A percentile compares a stretch with the other conserved stretches of the same genome.
Conservation (phyloP, 768 basidiomycete species). For the Pulveroboletus ravenelii region DNA sequence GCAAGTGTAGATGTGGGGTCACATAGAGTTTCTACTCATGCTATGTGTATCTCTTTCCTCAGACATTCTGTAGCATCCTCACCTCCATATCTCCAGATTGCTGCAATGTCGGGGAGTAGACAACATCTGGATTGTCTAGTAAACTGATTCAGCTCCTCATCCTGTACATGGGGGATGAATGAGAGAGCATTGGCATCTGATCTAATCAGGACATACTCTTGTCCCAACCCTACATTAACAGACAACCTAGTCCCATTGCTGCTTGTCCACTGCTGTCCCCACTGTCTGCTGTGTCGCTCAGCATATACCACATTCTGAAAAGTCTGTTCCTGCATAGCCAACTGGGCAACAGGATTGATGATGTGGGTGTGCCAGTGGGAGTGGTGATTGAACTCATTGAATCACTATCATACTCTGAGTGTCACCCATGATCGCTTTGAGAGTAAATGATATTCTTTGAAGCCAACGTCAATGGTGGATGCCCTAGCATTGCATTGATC, state of each 20-base stretch:
- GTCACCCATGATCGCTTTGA: slow-evolving; percentile 4
- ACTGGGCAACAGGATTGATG: slow-evolving; percentile 8
- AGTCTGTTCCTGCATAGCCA: slow-evolving; percentile 35
- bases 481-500: slow-evolving; percentile 38
- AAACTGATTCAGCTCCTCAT: neutral
- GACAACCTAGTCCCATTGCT: neutral
- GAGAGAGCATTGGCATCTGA: neutral
- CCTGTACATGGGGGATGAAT: neutral
- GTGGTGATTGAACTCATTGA: neutral
- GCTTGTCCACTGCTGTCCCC: no score
- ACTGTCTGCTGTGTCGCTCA: neutral
- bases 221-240: neutral
- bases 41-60: slow-evolving; percentile 37
- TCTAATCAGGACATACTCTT: neutral
- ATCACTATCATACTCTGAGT: no score
- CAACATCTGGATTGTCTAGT: neutral
- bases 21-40: neutral
- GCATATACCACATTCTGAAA: neutral
- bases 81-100: slow-evolving; percentile 18
- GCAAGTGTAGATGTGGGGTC: no score
- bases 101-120: neutral
- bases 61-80: slow-evolving; percentile 46
- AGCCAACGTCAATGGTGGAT: slow-evolving; percentile 29
- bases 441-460: slow-evolving; percentile 55
- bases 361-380: neutral